A percentile compares a stretch with the other conserved stretches of the same genome.
Conservation (phyloP, 2,329 filamentous ascomycete genomes). For the Fusarium pseudocircinatum region DNA sequence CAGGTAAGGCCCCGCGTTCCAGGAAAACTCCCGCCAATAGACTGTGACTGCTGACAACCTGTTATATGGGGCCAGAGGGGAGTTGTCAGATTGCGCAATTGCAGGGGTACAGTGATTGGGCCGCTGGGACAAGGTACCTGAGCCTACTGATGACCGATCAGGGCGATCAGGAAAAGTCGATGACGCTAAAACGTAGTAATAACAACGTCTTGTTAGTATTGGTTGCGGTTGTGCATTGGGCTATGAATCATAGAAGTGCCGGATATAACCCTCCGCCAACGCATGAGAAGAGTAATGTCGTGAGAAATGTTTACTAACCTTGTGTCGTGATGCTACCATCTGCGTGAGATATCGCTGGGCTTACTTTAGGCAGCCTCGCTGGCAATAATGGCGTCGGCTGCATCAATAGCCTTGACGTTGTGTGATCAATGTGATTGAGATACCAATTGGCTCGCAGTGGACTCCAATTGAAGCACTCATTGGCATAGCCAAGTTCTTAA, state of each 20-base stretch:
- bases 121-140: background rate
- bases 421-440: background rate
- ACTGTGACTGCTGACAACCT: background rate
- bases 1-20: slow-evolving; percentile 5
- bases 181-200: background rate
- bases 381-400: background rate
- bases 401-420: background rate
- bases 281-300: background rate
- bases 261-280: background rate
- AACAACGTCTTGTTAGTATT: background rate
- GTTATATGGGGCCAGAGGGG: background rate
- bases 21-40: background rate
- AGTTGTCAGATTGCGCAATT: background rate
- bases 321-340: background rate
- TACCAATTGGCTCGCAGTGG: background rate
- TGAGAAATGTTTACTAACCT: background rate
- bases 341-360: background rate
- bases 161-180: background rate
- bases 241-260: background rate
- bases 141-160: background rate
- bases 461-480: background rate
- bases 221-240: background rate
- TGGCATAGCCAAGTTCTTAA: background rate
- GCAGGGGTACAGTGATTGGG: background rate
- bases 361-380: background rate